Percentiles rank a stretch among this genome's conserved stretches.
phyloP scores from a whole-genome alignment of 2,329 filamentous ascomycete genomes.

The Orbilia javanica region DNA sequence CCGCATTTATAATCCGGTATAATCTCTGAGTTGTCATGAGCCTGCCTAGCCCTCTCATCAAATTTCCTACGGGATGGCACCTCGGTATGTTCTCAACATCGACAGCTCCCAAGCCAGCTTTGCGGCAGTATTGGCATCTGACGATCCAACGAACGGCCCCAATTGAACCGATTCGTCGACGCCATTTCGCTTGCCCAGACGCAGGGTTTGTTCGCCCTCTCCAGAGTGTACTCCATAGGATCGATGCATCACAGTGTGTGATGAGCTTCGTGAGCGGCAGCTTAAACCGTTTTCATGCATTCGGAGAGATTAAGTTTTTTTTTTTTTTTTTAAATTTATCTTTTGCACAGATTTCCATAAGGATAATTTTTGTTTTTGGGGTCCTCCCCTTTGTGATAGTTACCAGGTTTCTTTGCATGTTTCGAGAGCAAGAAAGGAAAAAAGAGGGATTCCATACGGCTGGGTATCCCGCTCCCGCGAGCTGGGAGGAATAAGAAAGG shows the following conservation, averaged over 20 bases:
- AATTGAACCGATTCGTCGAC: conserved; percentile 47
- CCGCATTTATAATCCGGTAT: conserved; percentile 19
- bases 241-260: conserved; percentile 36
- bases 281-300: conserved; percentile 7
- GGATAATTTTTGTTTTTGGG: not conserved
- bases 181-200: conserved; percentile 36
- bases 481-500: conserved; percentile 34
- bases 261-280: conserved; percentile 37
- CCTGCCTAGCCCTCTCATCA: not conserved
- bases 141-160: conserved; percentile 34
- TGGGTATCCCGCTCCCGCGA: conserved; percentile 54
- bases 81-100: conserved; percentile 34
- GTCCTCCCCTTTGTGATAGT: conserved; percentile 4
- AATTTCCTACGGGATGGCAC: not conserved
- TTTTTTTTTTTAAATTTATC: not conserved
- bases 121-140: conserved; percentile 30
- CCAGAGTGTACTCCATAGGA: not conserved
- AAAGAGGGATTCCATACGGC: conserved; percentile 41
- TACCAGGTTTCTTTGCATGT: conserved; percentile 25
- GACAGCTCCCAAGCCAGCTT: conserved; percentile 18
- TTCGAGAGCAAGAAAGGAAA: conserved; percentile 16
- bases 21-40: conserved; percentile 24
- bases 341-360: not conserved
- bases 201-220: conserved; percentile 29
- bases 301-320: conserved; percentile 4